A percentile compares a stretch with the other conserved stretches of the same genome.
Conservation (phyloP, 495 filamentous ascomycete species). For the Niebla homalea region DNA sequence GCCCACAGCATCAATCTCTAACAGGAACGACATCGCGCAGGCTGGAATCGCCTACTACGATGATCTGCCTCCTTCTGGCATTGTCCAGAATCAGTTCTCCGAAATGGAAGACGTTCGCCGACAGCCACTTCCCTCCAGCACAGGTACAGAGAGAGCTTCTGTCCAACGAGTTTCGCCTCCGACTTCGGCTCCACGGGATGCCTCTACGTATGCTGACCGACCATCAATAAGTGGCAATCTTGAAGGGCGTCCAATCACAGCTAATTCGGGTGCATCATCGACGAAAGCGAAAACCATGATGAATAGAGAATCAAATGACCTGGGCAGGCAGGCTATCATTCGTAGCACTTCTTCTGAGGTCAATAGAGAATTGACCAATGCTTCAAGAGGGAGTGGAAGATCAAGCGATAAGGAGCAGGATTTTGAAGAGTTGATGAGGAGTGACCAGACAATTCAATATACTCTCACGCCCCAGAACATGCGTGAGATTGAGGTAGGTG, state of each 20-base stretch:
- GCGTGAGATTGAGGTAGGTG: conserved; percentile 71
- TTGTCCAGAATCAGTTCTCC: background rate
- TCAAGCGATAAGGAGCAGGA: conserved; percentile 36
- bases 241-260: conserved; percentile 40
- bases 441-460: conserved; percentile 83
- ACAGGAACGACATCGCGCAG: conserved; percentile 1
- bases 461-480: conserved; percentile 84
- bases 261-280: conserved; percentile 40
- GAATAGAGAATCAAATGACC: conserved; percentile 29
- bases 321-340: conserved; percentile 22
- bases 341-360: conserved; percentile 37
- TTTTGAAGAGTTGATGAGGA: conserved; percentile 82
- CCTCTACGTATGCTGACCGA: conserved; percentile 19
- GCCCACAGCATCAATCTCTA: background rate
- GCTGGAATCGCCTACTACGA: background rate
- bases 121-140: conserved; percentile 7
- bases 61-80: background rate
- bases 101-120: conserved; percentile 6
- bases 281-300: conserved; percentile 41
- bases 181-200: conserved; percentile 20
- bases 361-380: conserved; percentile 19
- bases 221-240: conserved; percentile 33
- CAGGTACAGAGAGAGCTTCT: conserved; percentile 30
- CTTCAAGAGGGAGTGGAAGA: conserved; percentile 23
- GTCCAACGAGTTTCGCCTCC: conserved; percentile 37